Evolutionary conservation across 257 asterid species (phyloP).

Genomic region (Solanum neorickii): DNA sequence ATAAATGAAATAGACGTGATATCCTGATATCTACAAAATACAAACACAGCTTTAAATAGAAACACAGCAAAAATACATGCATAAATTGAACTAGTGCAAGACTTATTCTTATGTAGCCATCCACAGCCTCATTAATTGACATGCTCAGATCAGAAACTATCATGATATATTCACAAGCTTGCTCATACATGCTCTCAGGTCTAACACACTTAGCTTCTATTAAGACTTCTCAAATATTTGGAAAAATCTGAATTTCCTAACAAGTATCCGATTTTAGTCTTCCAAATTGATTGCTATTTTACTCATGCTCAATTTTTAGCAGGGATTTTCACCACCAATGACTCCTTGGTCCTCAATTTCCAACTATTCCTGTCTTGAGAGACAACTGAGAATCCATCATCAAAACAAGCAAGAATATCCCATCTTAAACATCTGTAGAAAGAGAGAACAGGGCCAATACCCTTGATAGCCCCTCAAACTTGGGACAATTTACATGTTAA

Average conservation of each 20-base stretch:
- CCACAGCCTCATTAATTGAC: neutral
- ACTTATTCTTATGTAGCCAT: neutral
- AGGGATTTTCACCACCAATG: neutral
- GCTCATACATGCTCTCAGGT: neutral
- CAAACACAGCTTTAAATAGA: neutral
- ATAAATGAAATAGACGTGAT: neutral
- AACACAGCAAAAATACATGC: neutral
- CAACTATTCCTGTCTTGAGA: neutral
- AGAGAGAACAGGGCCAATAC: neutral
- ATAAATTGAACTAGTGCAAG: neutral
- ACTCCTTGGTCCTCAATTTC: neutral
- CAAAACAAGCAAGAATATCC: neutral
- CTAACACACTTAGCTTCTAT: neutral
- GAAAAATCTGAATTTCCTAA: neutral
- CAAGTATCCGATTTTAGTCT: neutral
- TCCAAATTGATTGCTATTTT: neutral
- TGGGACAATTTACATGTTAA: neutral
- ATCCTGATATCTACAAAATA: neutral
- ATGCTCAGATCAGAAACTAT: neutral
- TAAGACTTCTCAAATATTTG: neutral
- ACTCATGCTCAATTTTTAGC: neutral
- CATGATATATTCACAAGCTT: neutral
- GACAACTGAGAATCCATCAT: neutral
- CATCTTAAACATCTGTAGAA: neutral
- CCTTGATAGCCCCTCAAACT: neutral